phyloP scores from a whole-genome alignment of 2,329 filamentous ascomycete species.

The Fusarium veterinarium region DNA sequence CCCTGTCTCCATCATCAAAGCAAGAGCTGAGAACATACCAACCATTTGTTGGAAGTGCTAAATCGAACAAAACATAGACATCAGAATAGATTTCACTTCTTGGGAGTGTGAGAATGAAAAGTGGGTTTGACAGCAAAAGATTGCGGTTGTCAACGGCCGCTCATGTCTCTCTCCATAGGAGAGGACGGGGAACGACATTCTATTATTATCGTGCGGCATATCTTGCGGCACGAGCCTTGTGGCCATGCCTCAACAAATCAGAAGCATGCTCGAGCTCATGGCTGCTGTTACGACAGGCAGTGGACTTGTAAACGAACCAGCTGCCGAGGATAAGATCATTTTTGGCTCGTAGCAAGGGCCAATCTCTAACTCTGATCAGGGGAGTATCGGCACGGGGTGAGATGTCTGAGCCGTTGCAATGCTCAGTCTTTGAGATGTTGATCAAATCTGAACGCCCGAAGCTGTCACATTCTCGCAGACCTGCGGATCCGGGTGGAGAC shows the following conservation, averaged over 20 bases:
- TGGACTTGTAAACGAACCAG: not conserved
- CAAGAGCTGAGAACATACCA: not conserved
- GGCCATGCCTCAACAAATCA: slow-evolving; percentile 28
- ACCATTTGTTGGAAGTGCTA: not conserved
- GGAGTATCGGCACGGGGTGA: slow-evolving; percentile 9
- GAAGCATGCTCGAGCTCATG: not conserved
- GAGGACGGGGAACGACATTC: slow-evolving; percentile 19
- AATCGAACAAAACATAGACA: not conserved
- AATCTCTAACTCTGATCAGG: not conserved
- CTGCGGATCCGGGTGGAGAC: slow-evolving; percentile 38
- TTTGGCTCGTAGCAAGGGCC: slow-evolving; percentile 1
- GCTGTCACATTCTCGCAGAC: slow-evolving; percentile 21
- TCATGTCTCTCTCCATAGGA: slow-evolving; percentile 1
- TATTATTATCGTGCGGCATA: slow-evolving; percentile 40
- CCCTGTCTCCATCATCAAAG: not conserved
- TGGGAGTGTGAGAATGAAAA: not conserved
- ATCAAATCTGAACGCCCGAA: slow-evolving; percentile 33
- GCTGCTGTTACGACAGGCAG: slow-evolving; percentile 16
- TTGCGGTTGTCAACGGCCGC: slow-evolving; percentile 2
- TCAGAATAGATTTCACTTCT: not conserved
- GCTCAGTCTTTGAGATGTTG: slow-evolving; percentile 33
- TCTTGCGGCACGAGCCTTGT: slow-evolving; percentile 24
- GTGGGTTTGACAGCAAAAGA: slow-evolving; percentile 1
- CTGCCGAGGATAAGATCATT: not conserved
- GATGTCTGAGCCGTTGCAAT: slow-evolving; percentile 29